Evolutionary conservation across 2,329 filamentous ascomycete genomes (phyloP), one percentile per base, ranked within the genome.

Genomic region (Colletotrichum orchidophilum): DNA sequence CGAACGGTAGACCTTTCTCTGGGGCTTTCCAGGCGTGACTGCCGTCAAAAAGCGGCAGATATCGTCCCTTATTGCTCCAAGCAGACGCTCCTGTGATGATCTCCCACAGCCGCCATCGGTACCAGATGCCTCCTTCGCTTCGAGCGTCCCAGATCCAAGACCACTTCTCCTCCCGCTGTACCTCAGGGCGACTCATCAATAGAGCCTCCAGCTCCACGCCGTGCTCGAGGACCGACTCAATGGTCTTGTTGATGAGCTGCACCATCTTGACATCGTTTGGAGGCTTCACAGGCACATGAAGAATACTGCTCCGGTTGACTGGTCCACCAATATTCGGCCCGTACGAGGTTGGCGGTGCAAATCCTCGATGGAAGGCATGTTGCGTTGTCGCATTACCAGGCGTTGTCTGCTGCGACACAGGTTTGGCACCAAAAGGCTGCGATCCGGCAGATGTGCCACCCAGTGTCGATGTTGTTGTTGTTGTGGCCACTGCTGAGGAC

Each of bases 131-230:
- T 29, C 91, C 95, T 73, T 87, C 86, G 77, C 91, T 95, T 74
- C 91, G 88, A 24, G 95, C 88, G 79, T 98, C 93, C 92, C 94
- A 99, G 5, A 99, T 86, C 93, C 95, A 99, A 0, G 95, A 93
- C 91, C 96, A 98, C 74, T 92, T 95, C 80, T 97, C 94, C 71
- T 97, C 94, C 50, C 87, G 88, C 78, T 97, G 94, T 1, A 98
- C 93, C 65, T 95, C 91, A 0, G 93, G 90, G 21, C 94, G 87
- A 60, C 92, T 92, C 96, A 98, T 98, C 7, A 99, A 87, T 2
- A 97, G 85, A 5, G 95, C 95, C 81, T 99, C 96, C 72, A 97
- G 97, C 77, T 96, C 94, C 0, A 94, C 90, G 0, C 95, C 95
- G 75, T 96, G 90, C 26, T 91, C 89, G 9, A 98, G 84, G 0